A percentile compares a stretch with the other conserved stretches of the same genome.
Evolutionary conservation across 2,329 filamentous ascomycete species (phyloP).

Genomic region (Epichloe glyceriae): DNA sequence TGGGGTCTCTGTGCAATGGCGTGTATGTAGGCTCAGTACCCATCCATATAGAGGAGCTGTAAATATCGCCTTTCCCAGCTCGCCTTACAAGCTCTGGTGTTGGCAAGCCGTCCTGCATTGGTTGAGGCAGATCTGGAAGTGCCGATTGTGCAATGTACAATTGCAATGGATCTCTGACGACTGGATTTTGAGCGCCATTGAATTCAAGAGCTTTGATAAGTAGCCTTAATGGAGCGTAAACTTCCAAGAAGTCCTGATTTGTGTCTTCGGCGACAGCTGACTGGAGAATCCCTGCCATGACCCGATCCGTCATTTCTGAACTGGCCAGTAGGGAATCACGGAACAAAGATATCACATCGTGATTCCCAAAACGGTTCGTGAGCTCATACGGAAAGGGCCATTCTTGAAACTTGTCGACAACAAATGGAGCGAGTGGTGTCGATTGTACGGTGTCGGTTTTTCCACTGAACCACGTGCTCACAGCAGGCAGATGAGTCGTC

Average conservation of each 20-base stretch:
- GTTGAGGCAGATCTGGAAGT: conserved; percentile 51
- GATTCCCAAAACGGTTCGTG: conserved; percentile 14
- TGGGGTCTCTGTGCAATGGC: conserved; percentile 83
- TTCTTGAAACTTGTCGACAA: conserved; percentile 19
- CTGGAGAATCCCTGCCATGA: conserved; percentile 19
- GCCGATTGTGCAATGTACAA: conserved; percentile 81
- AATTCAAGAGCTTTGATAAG: conserved; percentile 45
- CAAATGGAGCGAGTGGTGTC: conserved; percentile 5
- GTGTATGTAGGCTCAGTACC: conserved; percentile 80
- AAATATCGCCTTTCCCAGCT: conserved; percentile 70
- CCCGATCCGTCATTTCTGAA: conserved; percentile 15
- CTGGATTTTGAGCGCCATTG: conserved; percentile 20
- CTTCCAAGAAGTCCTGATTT: conserved; percentile 35
- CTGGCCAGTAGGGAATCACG: conserved; percentile 15
- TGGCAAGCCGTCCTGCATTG: conserved; percentile 52
- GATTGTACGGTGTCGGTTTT: neutral
- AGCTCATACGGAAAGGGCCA: conserved; percentile 27
- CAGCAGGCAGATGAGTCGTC: conserved; percentile 32
- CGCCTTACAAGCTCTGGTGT: conserved; percentile 48
- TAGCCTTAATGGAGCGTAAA: conserved; percentile 49
- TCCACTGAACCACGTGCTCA: conserved; percentile 44
- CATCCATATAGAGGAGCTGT: conserved; percentile 77
- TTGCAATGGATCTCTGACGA: conserved; percentile 18
- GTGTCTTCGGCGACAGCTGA: conserved; percentile 12
- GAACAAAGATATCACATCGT: conserved; percentile 14